A percentile compares a stretch with the other conserved stretches of the same genome.
Evolutionary conservation across 1,284 basidiomycete genomes (phyloP).

Genomic region (Puccinia coronata): DNA sequence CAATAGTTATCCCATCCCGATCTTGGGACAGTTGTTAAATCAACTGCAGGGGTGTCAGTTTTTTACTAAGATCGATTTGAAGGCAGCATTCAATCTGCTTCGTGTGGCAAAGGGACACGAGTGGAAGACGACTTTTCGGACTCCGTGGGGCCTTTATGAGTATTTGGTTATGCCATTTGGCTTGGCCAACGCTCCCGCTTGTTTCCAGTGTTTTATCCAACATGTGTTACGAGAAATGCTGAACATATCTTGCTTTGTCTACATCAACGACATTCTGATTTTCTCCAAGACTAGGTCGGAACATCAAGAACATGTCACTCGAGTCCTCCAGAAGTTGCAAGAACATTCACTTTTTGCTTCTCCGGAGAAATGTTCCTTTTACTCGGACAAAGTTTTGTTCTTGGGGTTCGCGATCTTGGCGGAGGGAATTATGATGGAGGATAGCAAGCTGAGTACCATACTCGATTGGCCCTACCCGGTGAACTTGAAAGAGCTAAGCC

Average conservation of each 20-base stretch:
- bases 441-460: background rate
- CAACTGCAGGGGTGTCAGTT: background rate
- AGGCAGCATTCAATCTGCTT: background rate
- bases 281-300: conserved; percentile 1
- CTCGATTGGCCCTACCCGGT: conserved; percentile 7
- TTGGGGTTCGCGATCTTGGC: background rate
- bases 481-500: background rate
- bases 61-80: conserved; percentile 24
- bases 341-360: background rate
- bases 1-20: conserved; percentile 27
- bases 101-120: no score
- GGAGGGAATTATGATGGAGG: background rate
- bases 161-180: conserved; percentile 27
- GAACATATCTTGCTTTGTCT: conserved; percentile 7
- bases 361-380: conserved; percentile 7
- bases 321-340: background rate
- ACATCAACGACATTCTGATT: conserved; percentile 31
- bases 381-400: background rate
- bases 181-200: conserved; percentile 9
- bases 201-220: conserved; percentile 18
- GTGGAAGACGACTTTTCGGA: background rate
- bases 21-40: background rate
- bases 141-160: conserved; percentile 6
- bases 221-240: background rate
- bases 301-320: background rate